A percentile compares a stretch with the other conserved stretches of the same genome.
Evolutionary conservation across 2,329 filamentous ascomycete genomes (phyloP).

Genomic region (Saccharata proteae): DNA sequence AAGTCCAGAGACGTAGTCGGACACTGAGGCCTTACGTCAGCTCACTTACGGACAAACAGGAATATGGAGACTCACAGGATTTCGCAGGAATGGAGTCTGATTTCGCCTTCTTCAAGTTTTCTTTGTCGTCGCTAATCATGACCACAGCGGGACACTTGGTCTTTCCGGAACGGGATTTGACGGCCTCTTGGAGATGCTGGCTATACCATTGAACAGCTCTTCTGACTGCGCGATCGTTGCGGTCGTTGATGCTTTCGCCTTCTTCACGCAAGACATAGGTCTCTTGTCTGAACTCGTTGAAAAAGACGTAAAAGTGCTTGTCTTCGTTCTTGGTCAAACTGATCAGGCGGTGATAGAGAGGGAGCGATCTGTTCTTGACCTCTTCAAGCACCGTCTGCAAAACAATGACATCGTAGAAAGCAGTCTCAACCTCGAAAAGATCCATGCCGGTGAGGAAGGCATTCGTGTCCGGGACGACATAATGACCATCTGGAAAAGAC

Average conservation of each 20-base stretch:
- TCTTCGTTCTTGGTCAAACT: slow-evolving; percentile 88
- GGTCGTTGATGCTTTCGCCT: slow-evolving; percentile 86
- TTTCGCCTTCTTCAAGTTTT: slow-evolving; percentile 73
- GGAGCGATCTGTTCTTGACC: slow-evolving; percentile 82
- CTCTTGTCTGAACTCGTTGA: slow-evolving; percentile 94
- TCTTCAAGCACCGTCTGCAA: slow-evolving; percentile 95
- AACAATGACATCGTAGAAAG: slow-evolving; percentile 94
- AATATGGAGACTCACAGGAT: slow-evolving; percentile 29
- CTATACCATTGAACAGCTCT: slow-evolving; percentile 82
- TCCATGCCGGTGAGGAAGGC: slow-evolving; percentile 94
- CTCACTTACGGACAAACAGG: neutral
- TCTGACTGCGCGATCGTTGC: slow-evolving; percentile 86
- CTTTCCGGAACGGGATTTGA: slow-evolving; percentile 40
- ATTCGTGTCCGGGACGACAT: slow-evolving; percentile 92
- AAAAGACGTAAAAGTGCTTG: slow-evolving; percentile 97
- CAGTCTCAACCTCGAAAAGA: slow-evolving; percentile 80
- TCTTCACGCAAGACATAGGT: slow-evolving; percentile 66
- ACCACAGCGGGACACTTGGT: slow-evolving; percentile 61
- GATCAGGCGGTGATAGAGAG: slow-evolving; percentile 87
- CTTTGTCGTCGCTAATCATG: slow-evolving; percentile 87
- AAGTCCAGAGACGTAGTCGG: slow-evolving; percentile 70
- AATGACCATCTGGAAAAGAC: slow-evolving; percentile 75
- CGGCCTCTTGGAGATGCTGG: slow-evolving; percentile 58
- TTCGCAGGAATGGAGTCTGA: slow-evolving; percentile 59
- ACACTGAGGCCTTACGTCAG: slow-evolving; percentile 19